Evolutionary conservation across 345 rosid species (phyloP).

Genomic region (Moringa oleifera): DNA sequence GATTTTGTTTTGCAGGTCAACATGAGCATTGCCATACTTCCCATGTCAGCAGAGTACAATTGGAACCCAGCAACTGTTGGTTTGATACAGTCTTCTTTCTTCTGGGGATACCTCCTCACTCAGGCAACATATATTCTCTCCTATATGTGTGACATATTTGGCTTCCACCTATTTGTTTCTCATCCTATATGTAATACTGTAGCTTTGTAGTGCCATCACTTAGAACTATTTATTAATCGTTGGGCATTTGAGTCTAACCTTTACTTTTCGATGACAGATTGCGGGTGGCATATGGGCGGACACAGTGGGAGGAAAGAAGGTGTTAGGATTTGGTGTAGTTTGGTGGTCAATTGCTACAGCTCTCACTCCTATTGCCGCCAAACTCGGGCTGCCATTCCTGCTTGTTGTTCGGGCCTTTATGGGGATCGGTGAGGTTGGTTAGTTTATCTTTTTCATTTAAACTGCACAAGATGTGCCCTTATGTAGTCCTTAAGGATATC

Average conservation of each 20-base stretch:
- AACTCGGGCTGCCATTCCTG: slow-evolving; percentile 76
- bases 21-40: slow-evolving; percentile 97
- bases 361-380: slow-evolving; percentile 90
- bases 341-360: slow-evolving; percentile 94
- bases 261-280: slow-evolving; percentile 38
- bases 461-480: not conserved
- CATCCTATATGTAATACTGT: too few species aligned
- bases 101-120: slow-evolving; percentile 96
- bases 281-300: slow-evolving; percentile 99
- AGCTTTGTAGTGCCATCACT: not conserved
- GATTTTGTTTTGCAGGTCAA: slow-evolving; percentile 62
- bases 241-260: not conserved
- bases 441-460: too few species aligned
- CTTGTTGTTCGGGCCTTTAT: slow-evolving; percentile 86
- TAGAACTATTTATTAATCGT: not conserved
- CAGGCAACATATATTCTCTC: slow-evolving; percentile 36
- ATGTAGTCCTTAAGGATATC: not conserved
- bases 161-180: not conserved
- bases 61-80: slow-evolving; percentile 92
- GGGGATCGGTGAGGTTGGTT: slow-evolving; percentile 89
- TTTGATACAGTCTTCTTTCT: slow-evolving; percentile 88
- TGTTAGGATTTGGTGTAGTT: slow-evolving; percentile 79
- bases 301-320: slow-evolving; percentile 79
- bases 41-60: slow-evolving; percentile 90
- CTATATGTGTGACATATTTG: not conserved